These are phyloP conservation scores for Fusarium sterilihyphosum DNA, from an alignment of 2,329 filamentous ascomycete genomes.

Conservation along the genomic window DNA sequence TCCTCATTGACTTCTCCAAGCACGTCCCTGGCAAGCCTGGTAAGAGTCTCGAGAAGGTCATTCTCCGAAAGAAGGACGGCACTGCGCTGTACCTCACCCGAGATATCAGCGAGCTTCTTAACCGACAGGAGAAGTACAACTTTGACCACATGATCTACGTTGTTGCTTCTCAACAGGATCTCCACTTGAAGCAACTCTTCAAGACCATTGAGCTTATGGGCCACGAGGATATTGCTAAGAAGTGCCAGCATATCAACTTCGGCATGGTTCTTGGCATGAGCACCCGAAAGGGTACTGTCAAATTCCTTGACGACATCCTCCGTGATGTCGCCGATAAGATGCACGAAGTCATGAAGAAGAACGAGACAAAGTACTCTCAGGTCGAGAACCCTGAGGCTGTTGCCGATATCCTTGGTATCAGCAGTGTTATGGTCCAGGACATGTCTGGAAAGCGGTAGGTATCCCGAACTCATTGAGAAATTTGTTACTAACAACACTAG, in stretches of 20 bases:
- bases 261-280: slow-evolving; percentile 77
- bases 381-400: slow-evolving; percentile 83
- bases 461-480: not conserved
- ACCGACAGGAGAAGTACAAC: slow-evolving; percentile 69
- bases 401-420: slow-evolving; percentile 91
- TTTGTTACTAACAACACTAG: slow-evolving; percentile 43
- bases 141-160: slow-evolving; percentile 87
- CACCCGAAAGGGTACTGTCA: slow-evolving; percentile 77
- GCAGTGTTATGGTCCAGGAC: slow-evolving; percentile 96
- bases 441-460: slow-evolving; percentile 91
- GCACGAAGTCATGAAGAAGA: slow-evolving; percentile 96
- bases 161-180: slow-evolving; percentile 75
- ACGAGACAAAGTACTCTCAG: slow-evolving; percentile 89
- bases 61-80: slow-evolving; percentile 78
- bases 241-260: slow-evolving; percentile 80
- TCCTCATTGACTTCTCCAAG: slow-evolving; percentile 77
- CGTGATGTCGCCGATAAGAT: slow-evolving; percentile 87
- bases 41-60: slow-evolving; percentile 75
- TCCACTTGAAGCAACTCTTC: slow-evolving; percentile 79
- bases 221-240: slow-evolving; percentile 72
- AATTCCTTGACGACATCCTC: slow-evolving; percentile 65
- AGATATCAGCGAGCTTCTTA: slow-evolving; percentile 78
- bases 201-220: slow-evolving; percentile 80
- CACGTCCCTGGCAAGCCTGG: slow-evolving; percentile 72
- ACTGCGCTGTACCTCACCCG: slow-evolving; percentile 82